Percentiles rank a stretch among this genome's conserved stretches.
phyloP scores from a whole-genome alignment of 495 filamentous ascomycete genomes.

The Pyrenula massariospora region DNA sequence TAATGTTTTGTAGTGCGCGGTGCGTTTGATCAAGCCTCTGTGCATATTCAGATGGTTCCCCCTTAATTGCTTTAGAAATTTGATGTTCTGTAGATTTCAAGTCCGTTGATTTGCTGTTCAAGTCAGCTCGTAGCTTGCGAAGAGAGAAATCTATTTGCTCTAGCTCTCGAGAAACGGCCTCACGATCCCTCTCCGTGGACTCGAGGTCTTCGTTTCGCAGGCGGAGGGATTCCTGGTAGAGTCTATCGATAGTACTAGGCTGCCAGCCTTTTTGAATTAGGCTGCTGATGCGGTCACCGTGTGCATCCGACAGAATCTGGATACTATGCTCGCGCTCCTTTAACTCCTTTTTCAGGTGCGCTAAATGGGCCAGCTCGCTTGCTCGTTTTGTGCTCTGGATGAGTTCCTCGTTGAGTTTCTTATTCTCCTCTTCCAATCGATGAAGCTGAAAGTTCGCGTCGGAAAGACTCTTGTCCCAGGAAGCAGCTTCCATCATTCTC shows the following conservation, averaged over 20 bases:
- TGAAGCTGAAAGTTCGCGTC: constrained; percentile 49
- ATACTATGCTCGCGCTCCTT: constrained; percentile 59
- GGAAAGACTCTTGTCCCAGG: constrained; percentile 59
- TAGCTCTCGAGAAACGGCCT: constrained; percentile 56
- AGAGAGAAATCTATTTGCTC: constrained; percentile 71
- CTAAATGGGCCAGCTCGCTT: constrained; percentile 64
- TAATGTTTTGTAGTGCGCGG: constrained; percentile 43
- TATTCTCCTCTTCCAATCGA: constrained; percentile 53
- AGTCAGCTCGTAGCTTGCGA: constrained; percentile 44
- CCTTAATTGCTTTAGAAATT: constrained; percentile 31
- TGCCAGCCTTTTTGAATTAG: constrained; percentile 56
- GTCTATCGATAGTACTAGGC: constrained; percentile 53
- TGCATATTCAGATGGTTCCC: constrained; percentile 42
- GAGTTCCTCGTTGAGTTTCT: constrained; percentile 61
- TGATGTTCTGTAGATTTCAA: constrained; percentile 42
- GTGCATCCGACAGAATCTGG: constrained; percentile 63
- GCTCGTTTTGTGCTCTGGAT: constrained; percentile 69
- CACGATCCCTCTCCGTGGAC: constrained; percentile 55
- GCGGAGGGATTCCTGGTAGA: constrained; percentile 56
- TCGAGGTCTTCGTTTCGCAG: constrained; percentile 34
- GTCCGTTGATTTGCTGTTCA: constrained; percentile 53
- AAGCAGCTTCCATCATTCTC: constrained; percentile 41
- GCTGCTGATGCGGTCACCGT: constrained; percentile 53
- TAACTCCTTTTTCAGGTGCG: constrained; percentile 64
- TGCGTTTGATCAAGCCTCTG: constrained; percentile 44